A percentile compares a stretch with the other conserved stretches of the same genome.
These are phyloP conservation scores for Mycena sanguinolenta DNA, from an alignment of 768 basidiomycete species.

Conservation along the genomic window DNA sequence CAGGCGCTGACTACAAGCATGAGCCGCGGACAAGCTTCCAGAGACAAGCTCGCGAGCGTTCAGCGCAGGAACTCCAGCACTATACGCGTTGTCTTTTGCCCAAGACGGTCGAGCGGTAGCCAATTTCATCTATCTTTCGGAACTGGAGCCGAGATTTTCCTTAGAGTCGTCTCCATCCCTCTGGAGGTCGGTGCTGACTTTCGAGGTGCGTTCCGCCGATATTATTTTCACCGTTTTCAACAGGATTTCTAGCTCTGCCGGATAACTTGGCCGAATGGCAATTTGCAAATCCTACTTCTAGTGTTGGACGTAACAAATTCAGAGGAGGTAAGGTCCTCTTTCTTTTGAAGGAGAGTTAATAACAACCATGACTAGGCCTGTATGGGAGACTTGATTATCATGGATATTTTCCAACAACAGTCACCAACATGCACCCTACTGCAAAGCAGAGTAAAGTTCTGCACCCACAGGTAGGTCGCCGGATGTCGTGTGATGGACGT, in stretches of 20 bases:
- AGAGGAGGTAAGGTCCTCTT: slow-evolving; percentile 55
- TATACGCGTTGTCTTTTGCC: slow-evolving; percentile 68
- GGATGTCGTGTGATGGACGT: neutral
- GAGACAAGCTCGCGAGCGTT: slow-evolving; percentile 56
- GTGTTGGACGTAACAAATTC: slow-evolving; percentile 66
- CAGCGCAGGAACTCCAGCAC: slow-evolving; percentile 72
- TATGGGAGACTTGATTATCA: slow-evolving; percentile 71
- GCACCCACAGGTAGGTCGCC: slow-evolving; percentile 69
- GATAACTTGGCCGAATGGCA: slow-evolving; percentile 71
- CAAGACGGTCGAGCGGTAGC: slow-evolving; percentile 69
- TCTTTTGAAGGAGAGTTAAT: neutral
- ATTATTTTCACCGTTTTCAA: neutral
- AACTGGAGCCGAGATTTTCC: slow-evolving; percentile 4
- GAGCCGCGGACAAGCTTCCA: slow-evolving; percentile 62
- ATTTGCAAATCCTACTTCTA: slow-evolving; percentile 68
- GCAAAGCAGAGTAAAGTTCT: slow-evolving; percentile 83
- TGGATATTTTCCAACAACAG: slow-evolving; percentile 76
- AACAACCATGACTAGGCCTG: slow-evolving; percentile 52
- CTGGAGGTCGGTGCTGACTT: slow-evolving; percentile 73
- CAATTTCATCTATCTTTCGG: neutral
- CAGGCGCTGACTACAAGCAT: slow-evolving; percentile 51
- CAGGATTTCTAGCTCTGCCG: slow-evolving; percentile 54
- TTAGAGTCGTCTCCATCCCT: slow-evolving; percentile 73
- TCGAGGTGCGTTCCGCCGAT: slow-evolving; percentile 55
- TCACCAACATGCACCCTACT: slow-evolving; percentile 83